Evolutionary conservation across 148 eudicot genomes (phyloP).

Genomic region (Persicaria tinctoria): DNA sequence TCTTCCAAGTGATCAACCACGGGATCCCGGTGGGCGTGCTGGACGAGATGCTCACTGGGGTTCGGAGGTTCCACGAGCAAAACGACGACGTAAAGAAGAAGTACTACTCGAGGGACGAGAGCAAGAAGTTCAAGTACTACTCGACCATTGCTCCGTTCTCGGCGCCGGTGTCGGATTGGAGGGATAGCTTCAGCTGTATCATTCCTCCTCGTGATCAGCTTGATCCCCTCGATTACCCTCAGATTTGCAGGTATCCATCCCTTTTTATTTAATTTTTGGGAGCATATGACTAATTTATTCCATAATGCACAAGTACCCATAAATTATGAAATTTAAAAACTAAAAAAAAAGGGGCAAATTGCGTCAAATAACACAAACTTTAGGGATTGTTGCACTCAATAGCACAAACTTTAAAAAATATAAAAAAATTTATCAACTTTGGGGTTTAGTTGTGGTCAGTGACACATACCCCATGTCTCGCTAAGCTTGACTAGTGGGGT

Average conservation of each 20-base stretch:
- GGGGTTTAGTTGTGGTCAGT: too few relatives aligned
- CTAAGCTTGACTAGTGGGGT: too few relatives aligned
- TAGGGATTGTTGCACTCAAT: too few relatives aligned
- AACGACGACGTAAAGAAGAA: constrained; percentile 1
- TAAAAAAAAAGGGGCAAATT: too few relatives aligned
- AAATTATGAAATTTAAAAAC: too few relatives aligned
- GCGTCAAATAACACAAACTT: too few relatives aligned
- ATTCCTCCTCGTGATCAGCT: neutral
- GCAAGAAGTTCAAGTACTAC: neutral
- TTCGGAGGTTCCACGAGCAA: constrained; percentile 19
- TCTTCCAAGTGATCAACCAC: constrained; percentile 44
- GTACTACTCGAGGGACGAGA: constrained; percentile 6
- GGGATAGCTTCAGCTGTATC: constrained; percentile 9
- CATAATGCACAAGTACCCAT: too few relatives aligned
- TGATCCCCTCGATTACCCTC: neutral
- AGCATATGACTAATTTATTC: too few relatives aligned
- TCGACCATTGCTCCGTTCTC: neutral
- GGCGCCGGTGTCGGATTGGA: neutral
- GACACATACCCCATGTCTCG: too few relatives aligned
- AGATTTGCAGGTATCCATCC: neutral
- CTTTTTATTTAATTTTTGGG: neutral
- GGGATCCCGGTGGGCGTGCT: constrained; percentile 22
- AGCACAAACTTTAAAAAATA: too few relatives aligned
- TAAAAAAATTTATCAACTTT: too few relatives aligned
- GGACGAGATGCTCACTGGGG: constrained; percentile 27